Evolutionary conservation across 2,329 filamentous ascomycete species (phyloP), one percentile per base, ranked within the genome.

Genomic region (Madurella fahalii): DNA sequence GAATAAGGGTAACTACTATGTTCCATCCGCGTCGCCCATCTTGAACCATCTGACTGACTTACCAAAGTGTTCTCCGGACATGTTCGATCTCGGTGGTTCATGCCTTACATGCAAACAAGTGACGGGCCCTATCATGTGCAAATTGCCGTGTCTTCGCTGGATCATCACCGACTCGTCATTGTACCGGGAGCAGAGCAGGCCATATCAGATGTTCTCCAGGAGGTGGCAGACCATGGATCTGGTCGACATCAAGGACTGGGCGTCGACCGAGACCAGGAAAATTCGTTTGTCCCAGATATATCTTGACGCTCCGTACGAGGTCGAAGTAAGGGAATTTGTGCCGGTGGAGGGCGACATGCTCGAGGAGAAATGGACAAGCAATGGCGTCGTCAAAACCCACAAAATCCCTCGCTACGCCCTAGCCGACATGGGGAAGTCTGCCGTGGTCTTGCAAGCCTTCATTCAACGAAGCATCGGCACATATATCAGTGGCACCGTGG

Each of bases 221-320:
- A 50, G 65, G 5, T 66, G 64, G 64, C 58, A 64, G 43, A 61
- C 41, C 32, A 64, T 66, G 63, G 60, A 65, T n/a, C 59, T 66
- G 16, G 45, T 63, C 34, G 57, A 67, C 25, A 64, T 67, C n/a
- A 47, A 40, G 39, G 53, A 56, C 32, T 67, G 65, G 65, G 61
- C 58, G 1, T 63, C 62, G 1, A 12, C 51, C 2, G 47, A 61
- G 15, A 54, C 56, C 11, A 57, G 54, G n/a, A 65, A 54, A 0
- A 63, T 66, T 30, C 15, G 39, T 2, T 51, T 65, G 2, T 58
- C 63, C 4, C 64, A 62, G 15, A 52, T 55, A 16, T 46, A 63
- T 31, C 43, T 63, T 7, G 40, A 59, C 11, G 57, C 61, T 0
- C 56, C 56, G 3, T 67, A 65, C 42, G n/a, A 57, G 16, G 45